Evolutionary conservation across 352 stramenopile genomes (phyloP).

Genomic region (Pythium grandisporangium): DNA sequence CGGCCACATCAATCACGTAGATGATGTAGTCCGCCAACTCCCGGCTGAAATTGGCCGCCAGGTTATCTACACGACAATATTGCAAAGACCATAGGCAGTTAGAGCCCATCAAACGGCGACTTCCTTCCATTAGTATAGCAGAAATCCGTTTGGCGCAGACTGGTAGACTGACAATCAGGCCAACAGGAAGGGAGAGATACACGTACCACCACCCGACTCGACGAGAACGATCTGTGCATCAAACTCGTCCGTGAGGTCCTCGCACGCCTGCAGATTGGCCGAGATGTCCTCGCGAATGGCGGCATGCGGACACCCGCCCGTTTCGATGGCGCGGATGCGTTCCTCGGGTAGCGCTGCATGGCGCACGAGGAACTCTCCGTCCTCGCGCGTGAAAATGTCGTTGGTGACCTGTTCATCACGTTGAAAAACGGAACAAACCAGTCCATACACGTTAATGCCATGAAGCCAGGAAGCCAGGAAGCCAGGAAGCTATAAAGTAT

Average conservation of each 20-base stretch:
- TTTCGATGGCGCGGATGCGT: slow-evolving; percentile 96
- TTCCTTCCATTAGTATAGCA: too few species aligned
- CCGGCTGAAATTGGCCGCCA: slow-evolving; percentile 95
- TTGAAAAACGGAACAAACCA: too few species aligned
- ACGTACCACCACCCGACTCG: slow-evolving; percentile 81
- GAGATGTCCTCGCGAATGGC: slow-evolving; percentile 97
- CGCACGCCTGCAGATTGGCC: slow-evolving; percentile 94
- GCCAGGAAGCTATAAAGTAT: too few species aligned
- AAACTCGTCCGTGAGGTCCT: slow-evolving; percentile 91
- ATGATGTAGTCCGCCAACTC: slow-evolving; percentile 98
- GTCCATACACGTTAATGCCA: too few species aligned
- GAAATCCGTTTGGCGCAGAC: not conserved
- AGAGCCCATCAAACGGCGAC: too few species aligned
- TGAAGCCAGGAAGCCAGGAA: too few species aligned
- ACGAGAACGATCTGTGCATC: slow-evolving; percentile 82
- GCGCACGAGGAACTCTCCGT: slow-evolving; percentile 96
- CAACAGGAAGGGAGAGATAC: too few species aligned
- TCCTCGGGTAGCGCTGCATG: slow-evolving; percentile 86
- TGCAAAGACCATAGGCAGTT: not conserved
- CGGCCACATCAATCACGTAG: slow-evolving; percentile 98
- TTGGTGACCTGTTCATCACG: slow-evolving; percentile 88
- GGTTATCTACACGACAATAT: slow-evolving; percentile 77
- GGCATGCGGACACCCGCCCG: slow-evolving; percentile 95
- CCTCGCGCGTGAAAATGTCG: slow-evolving; percentile 98
- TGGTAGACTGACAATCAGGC: not conserved